A percentile compares a stretch with the other conserved stretches of the same genome.
These are phyloP conservation scores for Neurospora sp. DNA, from an alignment of 495 filamentous ascomycete genomes.

Conservation along the genomic window DNA sequence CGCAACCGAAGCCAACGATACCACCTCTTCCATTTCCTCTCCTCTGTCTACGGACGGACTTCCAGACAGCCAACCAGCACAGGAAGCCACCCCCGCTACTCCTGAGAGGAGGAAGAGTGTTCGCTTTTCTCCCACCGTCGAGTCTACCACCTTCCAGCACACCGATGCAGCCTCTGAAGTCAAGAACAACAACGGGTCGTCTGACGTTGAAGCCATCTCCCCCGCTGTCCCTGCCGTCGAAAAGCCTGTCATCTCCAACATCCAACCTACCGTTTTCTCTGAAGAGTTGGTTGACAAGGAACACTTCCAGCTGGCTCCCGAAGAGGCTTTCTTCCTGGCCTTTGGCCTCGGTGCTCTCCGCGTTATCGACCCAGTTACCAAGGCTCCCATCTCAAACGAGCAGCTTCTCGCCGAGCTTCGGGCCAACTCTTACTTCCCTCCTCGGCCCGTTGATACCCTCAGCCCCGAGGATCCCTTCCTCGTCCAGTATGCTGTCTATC, in stretches of 20 bases:
- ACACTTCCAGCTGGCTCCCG: slow-evolving; percentile 78
- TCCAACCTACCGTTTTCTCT: neutral
- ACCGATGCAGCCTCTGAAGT: slow-evolving; percentile 19
- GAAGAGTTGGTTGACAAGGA: slow-evolving; percentile 60
- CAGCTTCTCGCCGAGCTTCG: slow-evolving; percentile 57
- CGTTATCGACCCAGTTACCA: slow-evolving; percentile 47
- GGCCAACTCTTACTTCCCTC: slow-evolving; percentile 58
- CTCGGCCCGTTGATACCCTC: slow-evolving; percentile 28
- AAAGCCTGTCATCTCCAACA: neutral
- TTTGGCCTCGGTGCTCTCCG: slow-evolving; percentile 73
- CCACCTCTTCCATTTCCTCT: slow-evolving; percentile 1
- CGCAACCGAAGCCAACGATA: neutral
- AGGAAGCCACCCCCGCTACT: slow-evolving; percentile 1
- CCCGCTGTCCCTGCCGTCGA: neutral
- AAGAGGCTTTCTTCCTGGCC: slow-evolving; percentile 86
- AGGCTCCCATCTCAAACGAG: slow-evolving; percentile 34
- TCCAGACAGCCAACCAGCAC: neutral
- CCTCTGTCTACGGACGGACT: neutral
- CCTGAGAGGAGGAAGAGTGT: slow-evolving; percentile 46
- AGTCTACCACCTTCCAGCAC: slow-evolving; percentile 43
- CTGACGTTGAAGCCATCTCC: neutral
- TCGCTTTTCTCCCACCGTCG: slow-evolving; percentile 51
- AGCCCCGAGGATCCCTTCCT: slow-evolving; percentile 71
- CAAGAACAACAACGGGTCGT: neutral
- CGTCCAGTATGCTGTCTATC: slow-evolving; percentile 77